Evolutionary conservation across 768 basidiomycete genomes (phyloP), one percentile per base, ranked within the genome.

Genomic region (Amanita subjunquillea): DNA sequence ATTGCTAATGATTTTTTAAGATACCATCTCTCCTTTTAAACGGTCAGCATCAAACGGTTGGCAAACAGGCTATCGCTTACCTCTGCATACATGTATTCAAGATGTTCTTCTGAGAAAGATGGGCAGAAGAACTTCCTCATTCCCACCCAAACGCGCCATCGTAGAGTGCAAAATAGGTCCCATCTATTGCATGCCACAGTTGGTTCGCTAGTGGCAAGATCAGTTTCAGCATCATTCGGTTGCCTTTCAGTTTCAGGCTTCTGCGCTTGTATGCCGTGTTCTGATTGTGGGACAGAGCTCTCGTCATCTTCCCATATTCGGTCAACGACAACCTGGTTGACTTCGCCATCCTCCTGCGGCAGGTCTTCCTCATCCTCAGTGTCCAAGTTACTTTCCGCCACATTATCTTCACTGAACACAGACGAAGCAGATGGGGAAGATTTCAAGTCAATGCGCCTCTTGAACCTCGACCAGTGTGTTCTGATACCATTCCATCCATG

Each of bases 251-350:
- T 74, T 45, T 74, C 72, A 10, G 76, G 72, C 66, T 77, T 78
- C 40, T 81, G 76, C 13, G 72, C 73, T 15, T 66, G 72, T 15
- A 58, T 58, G 49, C 68, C 75, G 27, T 76, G 73, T 27, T 83
- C 80, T 13, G 79, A 78, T 50, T 75, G 76, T 22, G 76, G 66
- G 39, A 72, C 63, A 20, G 76, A 76, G 48, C 71, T 80, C 62
- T 74, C 70, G 55, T 79, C 79, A 51, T 80, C 79, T 2, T 74
- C 68, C 85, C 83, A 86, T 30, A 73, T 67, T 44, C 85, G 75
- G 64, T 90, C 87, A 13, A 90, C 87, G 22, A 90, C 79, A 20
- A 88, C 78, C 68, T 86, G 78, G 63, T 90, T 78, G 6, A 88
- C 79, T 49, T 72, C 67, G 34, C 64, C 70, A 12, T 60, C 63